phyloP scores from a whole-genome alignment of 306 rosid genomes.

The Mimosa bimucronata region DNA sequence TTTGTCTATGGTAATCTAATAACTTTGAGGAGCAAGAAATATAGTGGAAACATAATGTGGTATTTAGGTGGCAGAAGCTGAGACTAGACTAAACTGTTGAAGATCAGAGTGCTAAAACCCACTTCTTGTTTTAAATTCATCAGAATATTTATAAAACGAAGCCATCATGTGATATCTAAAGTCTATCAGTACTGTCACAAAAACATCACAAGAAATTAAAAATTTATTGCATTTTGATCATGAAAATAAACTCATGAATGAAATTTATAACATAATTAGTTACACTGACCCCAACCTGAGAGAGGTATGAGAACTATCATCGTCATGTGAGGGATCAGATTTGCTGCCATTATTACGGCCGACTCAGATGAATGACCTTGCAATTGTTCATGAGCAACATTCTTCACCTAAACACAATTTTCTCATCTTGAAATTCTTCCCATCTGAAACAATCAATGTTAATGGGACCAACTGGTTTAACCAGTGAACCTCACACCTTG shows the following conservation, averaged over 20 bases:
- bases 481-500: not conserved
- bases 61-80: not conserved
- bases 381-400: not conserved
- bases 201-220: not conserved
- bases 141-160: not conserved
- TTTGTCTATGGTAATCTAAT: too few species aligned
- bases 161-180: not conserved
- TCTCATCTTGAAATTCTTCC: not conserved
- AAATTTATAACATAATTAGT: not conserved
- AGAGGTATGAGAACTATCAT: conserved; percentile 1
- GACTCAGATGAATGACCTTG: conserved; percentile 15
- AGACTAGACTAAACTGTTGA: not conserved
- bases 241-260: not conserved
- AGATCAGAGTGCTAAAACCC: not conserved
- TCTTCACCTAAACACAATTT: not conserved
- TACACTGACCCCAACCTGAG: conserved; percentile 5
- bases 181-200: not conserved
- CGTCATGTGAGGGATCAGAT: not conserved
- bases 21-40: not conserved
- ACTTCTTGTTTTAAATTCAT: not conserved
- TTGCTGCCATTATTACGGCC: not conserved
- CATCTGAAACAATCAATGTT: not conserved
- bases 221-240: not conserved
- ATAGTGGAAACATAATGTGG: not conserved
- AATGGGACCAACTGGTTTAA: not conserved